Conservation (phyloP, 495 filamentous ascomycete species). For the Emericellopsis terricola region DNA sequence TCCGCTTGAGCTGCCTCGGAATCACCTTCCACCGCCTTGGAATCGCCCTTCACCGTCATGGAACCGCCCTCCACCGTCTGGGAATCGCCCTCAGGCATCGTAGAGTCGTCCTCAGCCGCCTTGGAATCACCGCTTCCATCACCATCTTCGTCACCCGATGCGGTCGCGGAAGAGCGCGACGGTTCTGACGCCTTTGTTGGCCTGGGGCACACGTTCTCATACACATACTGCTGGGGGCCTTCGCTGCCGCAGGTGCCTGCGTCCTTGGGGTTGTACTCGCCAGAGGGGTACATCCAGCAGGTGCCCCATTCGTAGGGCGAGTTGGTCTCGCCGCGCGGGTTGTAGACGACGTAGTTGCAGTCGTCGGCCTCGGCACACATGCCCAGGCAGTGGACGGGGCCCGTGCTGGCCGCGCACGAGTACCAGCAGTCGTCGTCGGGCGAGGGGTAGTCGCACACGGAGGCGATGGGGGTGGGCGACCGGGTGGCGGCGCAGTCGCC, state of each 20-base stretch:
- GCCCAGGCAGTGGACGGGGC: background rate
- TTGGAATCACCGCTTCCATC: too few relatives aligned
- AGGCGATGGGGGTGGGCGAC: background rate
- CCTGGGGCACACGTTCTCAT: background rate
- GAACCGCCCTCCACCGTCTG: too few relatives aligned
- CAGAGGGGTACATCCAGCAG: slow-evolving; percentile 1
- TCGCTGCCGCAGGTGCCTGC: background rate
- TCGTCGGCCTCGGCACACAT: background rate
- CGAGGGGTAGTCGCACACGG: background rate
- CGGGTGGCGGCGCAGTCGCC: background rate
- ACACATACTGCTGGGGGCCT: background rate
- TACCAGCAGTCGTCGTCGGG: background rate
- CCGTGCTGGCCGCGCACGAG: background rate
- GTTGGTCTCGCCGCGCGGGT: background rate
- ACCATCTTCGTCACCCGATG: too few relatives aligned
- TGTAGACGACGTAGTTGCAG: slow-evolving; percentile 1
- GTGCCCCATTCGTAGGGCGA: background rate
- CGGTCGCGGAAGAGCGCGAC: too few relatives aligned
- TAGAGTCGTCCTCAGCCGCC: too few relatives aligned
- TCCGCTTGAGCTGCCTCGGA: too few relatives aligned
- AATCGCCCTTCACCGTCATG: too few relatives aligned
- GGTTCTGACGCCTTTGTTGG: too few relatives aligned
- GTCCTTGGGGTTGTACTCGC: background rate
- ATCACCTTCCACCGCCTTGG: too few relatives aligned
- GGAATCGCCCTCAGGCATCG: too few relatives aligned